Base-by-base conservation (phyloP, 108 stramenopile species). In the Discostella stelligeroides region DNA sequence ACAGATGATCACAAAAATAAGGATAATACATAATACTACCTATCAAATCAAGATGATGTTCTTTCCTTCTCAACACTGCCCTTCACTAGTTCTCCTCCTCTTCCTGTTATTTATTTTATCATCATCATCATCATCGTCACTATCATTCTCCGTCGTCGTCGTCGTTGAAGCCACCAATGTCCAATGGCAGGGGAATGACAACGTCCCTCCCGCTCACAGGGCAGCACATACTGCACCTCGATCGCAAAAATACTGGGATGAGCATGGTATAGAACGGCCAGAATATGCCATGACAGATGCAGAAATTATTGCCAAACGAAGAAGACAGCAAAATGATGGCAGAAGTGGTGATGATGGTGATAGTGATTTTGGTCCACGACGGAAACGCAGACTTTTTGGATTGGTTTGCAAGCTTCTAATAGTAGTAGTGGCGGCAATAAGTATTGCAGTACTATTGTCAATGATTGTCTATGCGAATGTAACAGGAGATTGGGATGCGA, bases 201-300 rank as follows among this genome's bases (percentile, higher is more conserved):
- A 73, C 53, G 43, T 79, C 30, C 37, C 39, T 24, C 70, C 65
- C 3, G 56, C 74, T 25, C 68, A 66, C 61, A 18, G 50, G 62
- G 77, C 60, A 5, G 82, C 82, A 0, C 76, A 73, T 27, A 67
- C 67, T 50, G 87, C 85, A 23, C 87, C 87, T 4, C 65, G 73
- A 73, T 84, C 83, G 20, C 87, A 88, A 74, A 72, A 60, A 49
- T 88, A 86, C 55, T 88, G 87, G 87, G 87, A 86, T 50, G 83
- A 88, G 61, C 69, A 88, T 70, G 72, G 72, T 14, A 88, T 88
- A 61, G 75, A 80, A 58, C 62, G 87, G 37, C 87, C 87, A 13
- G 87, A 88, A 45, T 88, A 88, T 66, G 87, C 85, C 66, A 88
- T 86, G 73, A 84, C 87, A 0, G 87, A 88, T 70, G 83, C 81